Percentiles rank a stretch among this genome's conserved stretches.
phyloP scores from a whole-genome alignment of 177 flowering plant species.

The Vitis hybrid region DNA sequence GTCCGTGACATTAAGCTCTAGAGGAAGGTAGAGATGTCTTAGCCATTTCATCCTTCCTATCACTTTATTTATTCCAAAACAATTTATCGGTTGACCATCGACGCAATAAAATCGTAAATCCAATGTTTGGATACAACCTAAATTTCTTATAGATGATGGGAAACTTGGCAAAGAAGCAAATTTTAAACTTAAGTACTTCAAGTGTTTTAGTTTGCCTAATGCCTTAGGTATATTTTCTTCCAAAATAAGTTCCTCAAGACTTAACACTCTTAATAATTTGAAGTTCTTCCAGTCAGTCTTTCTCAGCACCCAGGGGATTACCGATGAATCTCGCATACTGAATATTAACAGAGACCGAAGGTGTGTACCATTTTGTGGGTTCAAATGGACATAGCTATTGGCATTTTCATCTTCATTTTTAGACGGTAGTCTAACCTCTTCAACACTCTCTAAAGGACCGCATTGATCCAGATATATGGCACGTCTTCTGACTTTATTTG shows the following conservation, averaged over 20 bases:
- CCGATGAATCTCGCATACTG: neutral
- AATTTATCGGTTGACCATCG: too few relatives aligned
- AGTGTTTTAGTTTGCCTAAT: constrained; percentile 9
- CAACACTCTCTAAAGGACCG: too few relatives aligned
- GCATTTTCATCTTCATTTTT: neutral
- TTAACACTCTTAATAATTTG: constrained; percentile 2
- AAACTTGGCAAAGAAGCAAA: neutral
- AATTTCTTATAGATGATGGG: constrained; percentile 11
- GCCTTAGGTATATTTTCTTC: neutral
- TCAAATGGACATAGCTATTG: neutral
- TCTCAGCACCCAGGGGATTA: too few relatives aligned
- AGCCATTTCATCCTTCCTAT: constrained; percentile 13
- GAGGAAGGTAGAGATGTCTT: constrained; percentile 13
- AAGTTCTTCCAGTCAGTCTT: neutral
- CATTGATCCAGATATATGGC: neutral
- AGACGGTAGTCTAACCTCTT: neutral
- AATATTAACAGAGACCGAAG: neutral
- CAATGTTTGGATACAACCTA: constrained; percentile 11
- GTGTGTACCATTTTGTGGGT: neutral
- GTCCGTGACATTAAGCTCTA: too few relatives aligned
- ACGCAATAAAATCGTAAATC: neutral
- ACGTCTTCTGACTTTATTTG: neutral
- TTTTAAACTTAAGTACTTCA: constrained; percentile 12
- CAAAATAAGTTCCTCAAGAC: neutral
- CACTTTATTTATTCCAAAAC: neutral